Percentiles rank a stretch among this genome's conserved stretches.
phyloP scores from a whole-genome alignment of 768 basidiomycete species.

The Leccinum subtestaceum region DNA sequence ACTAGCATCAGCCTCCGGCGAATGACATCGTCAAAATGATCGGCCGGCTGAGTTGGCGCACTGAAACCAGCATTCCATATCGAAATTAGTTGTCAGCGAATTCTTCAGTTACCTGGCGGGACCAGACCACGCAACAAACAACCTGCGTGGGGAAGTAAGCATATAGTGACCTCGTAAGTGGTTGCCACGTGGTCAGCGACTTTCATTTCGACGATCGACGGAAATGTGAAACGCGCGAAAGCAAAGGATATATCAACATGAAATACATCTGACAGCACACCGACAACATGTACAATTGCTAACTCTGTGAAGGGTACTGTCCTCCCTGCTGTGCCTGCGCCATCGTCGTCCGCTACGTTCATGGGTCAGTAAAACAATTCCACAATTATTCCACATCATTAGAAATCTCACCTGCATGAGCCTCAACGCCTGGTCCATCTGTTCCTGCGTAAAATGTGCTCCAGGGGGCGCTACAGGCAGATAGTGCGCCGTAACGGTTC shows the following conservation, averaged over 20 bases:
- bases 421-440: slow-evolving; percentile 45
- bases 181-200: not conserved
- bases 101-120: not conserved
- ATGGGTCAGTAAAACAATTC: slow-evolving; percentile 4
- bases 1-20: not conserved
- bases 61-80: not conserved
- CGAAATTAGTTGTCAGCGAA: not conserved
- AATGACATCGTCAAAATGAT: not conserved
- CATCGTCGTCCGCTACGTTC: slow-evolving; percentile 25
- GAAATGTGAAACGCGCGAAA: slow-evolving; percentile 3
- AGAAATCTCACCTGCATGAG: slow-evolving; percentile 33
- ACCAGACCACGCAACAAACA: not conserved
- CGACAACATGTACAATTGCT: slow-evolving; percentile 15
- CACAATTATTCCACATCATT: not conserved
- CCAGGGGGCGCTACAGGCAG: slow-evolving; percentile 37
- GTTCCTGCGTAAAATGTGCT: slow-evolving; percentile 43
- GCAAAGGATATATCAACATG: slow-evolving; percentile 8
- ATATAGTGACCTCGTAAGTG: not conserved
- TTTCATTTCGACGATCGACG: slow-evolving; percentile 3
- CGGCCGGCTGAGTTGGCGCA: not conserved
- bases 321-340: slow-evolving; percentile 30
- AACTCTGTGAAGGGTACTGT: slow-evolving; percentile 32
- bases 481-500: slow-evolving; percentile 37
- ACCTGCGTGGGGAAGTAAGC: not conserved
- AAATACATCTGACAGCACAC: slow-evolving; percentile 17